Conservation (phyloP, 371 early-diverging fungal species). For the Nosema muscidifuracis region DNA sequence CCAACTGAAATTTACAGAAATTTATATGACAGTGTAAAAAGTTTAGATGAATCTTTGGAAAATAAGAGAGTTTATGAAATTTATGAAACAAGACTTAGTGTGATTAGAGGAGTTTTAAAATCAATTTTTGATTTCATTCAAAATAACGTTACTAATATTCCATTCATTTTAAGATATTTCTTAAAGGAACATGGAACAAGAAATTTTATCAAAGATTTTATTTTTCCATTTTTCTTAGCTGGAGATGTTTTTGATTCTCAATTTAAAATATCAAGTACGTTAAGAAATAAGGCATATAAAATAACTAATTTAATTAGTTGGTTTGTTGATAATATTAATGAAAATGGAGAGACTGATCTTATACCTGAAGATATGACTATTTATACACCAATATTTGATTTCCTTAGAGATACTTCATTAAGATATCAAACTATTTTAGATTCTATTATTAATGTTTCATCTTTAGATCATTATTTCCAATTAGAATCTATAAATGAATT, state of each 20-base stretch:
- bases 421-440: slow-evolving; percentile 9
- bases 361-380: background rate
- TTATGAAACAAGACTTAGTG: slow-evolving; percentile 11
- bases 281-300: slow-evolving; percentile 26
- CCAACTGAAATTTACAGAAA: slow-evolving; percentile 38
- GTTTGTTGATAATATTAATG: background rate
- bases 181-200: background rate
- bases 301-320: background rate
- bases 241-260: slow-evolving; percentile 13
- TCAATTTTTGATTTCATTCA: slow-evolving; percentile 16
- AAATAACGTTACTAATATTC: slow-evolving; percentile 17
- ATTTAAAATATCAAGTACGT: slow-evolving; percentile 2
- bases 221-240: slow-evolving; percentile 31
- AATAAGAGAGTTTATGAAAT: slow-evolving; percentile 42
- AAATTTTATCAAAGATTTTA: slow-evolving; percentile 37
- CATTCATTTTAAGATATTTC: slow-evolving; percentile 40
- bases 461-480: slow-evolving; percentile 76
- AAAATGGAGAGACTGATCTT: background rate
- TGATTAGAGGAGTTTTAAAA: slow-evolving; percentile 21
- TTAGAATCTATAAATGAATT: slow-evolving; percentile 79
- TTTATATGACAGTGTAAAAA: slow-evolving; percentile 5
- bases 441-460: slow-evolving; percentile 70
- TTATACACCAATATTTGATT: background rate
- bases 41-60: slow-evolving; percentile 40
- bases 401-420: background rate